These are phyloP conservation scores for Polyporus tsugae DNA, from an alignment of 1,284 basidiomycete genomes.

Conservation along the genomic window DNA sequence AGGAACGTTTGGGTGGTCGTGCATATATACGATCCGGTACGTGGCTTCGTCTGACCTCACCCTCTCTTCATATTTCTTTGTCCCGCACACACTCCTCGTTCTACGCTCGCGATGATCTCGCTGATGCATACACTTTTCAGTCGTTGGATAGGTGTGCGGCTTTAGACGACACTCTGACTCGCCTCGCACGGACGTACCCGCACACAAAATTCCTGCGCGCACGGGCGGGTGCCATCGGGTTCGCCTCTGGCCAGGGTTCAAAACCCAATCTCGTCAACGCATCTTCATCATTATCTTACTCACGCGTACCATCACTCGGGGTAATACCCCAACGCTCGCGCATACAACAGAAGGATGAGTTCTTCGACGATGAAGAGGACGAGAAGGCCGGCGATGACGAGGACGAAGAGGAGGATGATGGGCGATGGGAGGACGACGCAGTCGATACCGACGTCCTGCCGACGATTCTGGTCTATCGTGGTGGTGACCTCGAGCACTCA, in stretches of 20 bases:
- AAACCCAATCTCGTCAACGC: conserved; percentile 19
- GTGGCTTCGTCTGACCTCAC: conserved; percentile 39
- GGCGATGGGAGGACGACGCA: conserved; percentile 55
- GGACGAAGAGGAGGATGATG: conserved; percentile 45
- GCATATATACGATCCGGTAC: conserved; percentile 84
- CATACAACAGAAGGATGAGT: conserved; percentile 25
- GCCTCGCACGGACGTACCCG: conserved; percentile 73
- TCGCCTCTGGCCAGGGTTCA: conserved; percentile 51
- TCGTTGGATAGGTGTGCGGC: conserved; percentile 76
- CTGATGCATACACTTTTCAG: conserved; percentile 45
- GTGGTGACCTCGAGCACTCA: conserved; percentile 82
- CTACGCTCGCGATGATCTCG: background rate
- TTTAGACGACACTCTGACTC: conserved; percentile 74
- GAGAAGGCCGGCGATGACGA: conserved; percentile 45
- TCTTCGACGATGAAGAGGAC: conserved; percentile 53
- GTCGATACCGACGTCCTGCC: conserved; percentile 86
- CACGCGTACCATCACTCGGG: background rate
- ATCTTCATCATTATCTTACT: conserved; percentile 19
- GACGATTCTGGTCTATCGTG: conserved; percentile 83
- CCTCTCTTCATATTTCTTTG: conserved; percentile 1
- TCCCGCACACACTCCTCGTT: background rate
- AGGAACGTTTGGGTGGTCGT: conserved; percentile 79
- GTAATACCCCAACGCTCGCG: conserved; percentile 29
- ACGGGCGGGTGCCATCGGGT: conserved; percentile 79
- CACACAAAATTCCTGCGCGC: conserved; percentile 83